A percentile compares a stretch with the other conserved stretches of the same genome.
These are phyloP conservation scores for Microascus cirrosus DNA, from an alignment of 2,329 filamentous ascomycete species.

Conservation along the genomic window DNA sequence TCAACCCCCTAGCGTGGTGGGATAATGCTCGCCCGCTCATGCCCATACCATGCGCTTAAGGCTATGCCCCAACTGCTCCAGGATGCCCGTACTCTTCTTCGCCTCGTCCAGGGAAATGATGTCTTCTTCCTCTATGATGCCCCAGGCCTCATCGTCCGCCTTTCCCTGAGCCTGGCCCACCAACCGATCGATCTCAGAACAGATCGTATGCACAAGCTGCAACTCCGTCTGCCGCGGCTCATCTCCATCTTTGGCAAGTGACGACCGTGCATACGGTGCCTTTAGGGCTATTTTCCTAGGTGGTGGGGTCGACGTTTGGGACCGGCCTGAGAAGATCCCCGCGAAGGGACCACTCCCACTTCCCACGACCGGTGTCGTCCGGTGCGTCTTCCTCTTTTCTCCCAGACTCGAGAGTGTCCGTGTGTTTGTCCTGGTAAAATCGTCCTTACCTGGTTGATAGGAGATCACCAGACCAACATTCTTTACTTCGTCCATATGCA, in stretches of 20 bases:
- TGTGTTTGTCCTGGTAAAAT: conserved; percentile 74
- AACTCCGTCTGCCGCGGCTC: conserved; percentile 36
- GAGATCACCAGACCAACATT: conserved; percentile 78
- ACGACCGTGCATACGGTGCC: conserved; percentile 41
- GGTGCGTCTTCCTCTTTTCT: conserved; percentile 9
- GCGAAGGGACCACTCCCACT: background rate
- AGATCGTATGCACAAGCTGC: conserved; percentile 52
- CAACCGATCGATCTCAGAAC: conserved; percentile 64
- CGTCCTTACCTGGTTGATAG: conserved; percentile 61
- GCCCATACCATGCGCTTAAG: conserved; percentile 92
- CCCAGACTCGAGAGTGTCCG: conserved; percentile 56
- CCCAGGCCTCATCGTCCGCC: conserved; percentile 29
- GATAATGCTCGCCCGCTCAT: conserved; percentile 12
- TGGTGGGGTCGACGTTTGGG: conserved; percentile 16
- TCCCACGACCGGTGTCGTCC: background rate
- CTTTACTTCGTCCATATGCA: conserved; percentile 63
- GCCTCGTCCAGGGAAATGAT: conserved; percentile 81
- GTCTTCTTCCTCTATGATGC: conserved; percentile 46
- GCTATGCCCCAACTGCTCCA: conserved; percentile 81
- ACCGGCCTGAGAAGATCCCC: conserved; percentile 2
- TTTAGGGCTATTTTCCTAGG: conserved; percentile 40
- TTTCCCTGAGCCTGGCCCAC: conserved; percentile 34
- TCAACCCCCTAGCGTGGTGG: background rate
- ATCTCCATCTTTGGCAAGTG: conserved; percentile 39
- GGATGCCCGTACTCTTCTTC: conserved; percentile 70